Base-by-base conservation (phyloP, 345 rosid species). In the Brassica carinata region DNA sequence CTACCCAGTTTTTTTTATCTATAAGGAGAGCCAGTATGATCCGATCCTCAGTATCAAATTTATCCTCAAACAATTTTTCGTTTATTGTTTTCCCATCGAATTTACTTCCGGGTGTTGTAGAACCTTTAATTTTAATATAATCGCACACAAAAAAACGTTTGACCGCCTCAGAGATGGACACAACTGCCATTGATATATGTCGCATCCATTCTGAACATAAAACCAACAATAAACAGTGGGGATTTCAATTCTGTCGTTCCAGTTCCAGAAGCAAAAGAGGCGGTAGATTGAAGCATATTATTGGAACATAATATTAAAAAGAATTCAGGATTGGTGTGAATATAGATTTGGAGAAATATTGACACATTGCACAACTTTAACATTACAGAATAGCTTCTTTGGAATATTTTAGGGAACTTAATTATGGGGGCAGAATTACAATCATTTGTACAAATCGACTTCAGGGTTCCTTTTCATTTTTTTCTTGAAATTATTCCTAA, bases 371-470 rank as follows among this genome's bases (percentile, higher is more conserved):
- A 69, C 83, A 61, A 55, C 71, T 80, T 80, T 69, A 69, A 74
- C 70, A 67, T 74, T 55, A 18, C 63, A 65, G 36, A 61, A 62
- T 55, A 29, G 36, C 55, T 69, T 36, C 8, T 76, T 65, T 76
- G 53, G 80, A 71, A 76, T 81, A 53, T 71, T 26, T 15, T 66
- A 34, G 45, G 51, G 68, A 75, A 64, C 53, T 70, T 64, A 9
- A 55, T 71, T 51, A 6, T 64, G 76, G 67, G 48, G 38, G 53
- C 30, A 71, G 3, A 65, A 65, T 10, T 76, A 61, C 73, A 81
- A 81, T 81, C 84, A 81, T 81, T 72, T 61, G 73, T 68, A 48
- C 30, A 72, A 76, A 72, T 67, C 70, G 59, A 33, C 30, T 77
- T 76, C 67, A 43, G 38, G 14, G 55, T 40, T 26, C n/a, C 64